Evolutionary conservation across 2,329 filamentous ascomycete species (phyloP).

Genomic region (Dactylellina drechsleri): DNA sequence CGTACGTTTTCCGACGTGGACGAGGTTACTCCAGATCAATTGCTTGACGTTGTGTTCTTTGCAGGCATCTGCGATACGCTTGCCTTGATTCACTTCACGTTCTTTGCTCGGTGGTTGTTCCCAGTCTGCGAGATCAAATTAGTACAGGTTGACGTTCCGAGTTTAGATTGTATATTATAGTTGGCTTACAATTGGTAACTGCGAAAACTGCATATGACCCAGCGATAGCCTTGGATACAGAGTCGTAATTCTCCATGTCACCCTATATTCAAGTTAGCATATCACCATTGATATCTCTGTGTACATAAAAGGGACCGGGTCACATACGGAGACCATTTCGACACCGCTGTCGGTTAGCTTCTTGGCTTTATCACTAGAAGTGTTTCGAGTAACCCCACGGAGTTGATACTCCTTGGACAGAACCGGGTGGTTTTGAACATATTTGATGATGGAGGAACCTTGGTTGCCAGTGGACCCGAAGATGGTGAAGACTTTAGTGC

Average conservation of each 20-base stretch:
- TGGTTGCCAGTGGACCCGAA: slow-evolving; percentile 67
- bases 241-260: slow-evolving; percentile 62
- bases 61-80: slow-evolving; percentile 66
- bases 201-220: slow-evolving; percentile 62
- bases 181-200: slow-evolving; percentile 54
- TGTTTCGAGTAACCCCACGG: slow-evolving; percentile 66
- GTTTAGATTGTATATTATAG: neutral
- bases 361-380: slow-evolving; percentile 62
- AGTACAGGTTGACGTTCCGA: neutral
- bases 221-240: slow-evolving; percentile 62
- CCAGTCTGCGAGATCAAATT: slow-evolving; percentile 45
- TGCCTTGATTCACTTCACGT: slow-evolving; percentile 63
- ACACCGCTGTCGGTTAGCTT: slow-evolving; percentile 63
- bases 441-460: slow-evolving; percentile 65
- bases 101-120: slow-evolving; percentile 51
- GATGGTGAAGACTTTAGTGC: slow-evolving; percentile 61
- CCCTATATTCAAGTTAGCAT: slow-evolving; percentile 59
- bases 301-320: neutral
- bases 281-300: neutral
- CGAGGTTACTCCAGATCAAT: slow-evolving; percentile 60
- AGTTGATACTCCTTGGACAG: slow-evolving; percentile 64
- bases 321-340: slow-evolving; percentile 61
- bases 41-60: slow-evolving; percentile 60
- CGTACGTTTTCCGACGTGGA: slow-evolving; percentile 58
- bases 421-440: slow-evolving; percentile 65